Evolutionary conservation across 2,329 filamentous ascomycete species (phyloP), one percentile per base, ranked within the genome.

Genomic region (Penicillium corylophilum): DNA sequence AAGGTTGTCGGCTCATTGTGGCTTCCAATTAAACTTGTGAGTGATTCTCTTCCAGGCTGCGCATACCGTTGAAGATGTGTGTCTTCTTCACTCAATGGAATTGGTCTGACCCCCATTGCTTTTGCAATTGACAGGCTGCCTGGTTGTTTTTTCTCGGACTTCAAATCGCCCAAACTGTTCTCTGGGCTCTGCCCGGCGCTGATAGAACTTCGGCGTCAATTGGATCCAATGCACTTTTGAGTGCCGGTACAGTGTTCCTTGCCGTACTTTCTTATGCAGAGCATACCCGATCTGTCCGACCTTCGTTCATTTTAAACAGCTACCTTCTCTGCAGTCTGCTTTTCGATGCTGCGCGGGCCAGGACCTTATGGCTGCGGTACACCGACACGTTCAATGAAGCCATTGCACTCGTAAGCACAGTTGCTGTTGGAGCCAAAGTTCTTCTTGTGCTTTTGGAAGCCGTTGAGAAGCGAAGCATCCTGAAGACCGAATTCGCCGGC

Each of bases 281-380:
- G 57, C 79, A 81, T 56, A 59, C 66, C 16, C 72, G 71, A 28
- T 74, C 74, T 5, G 64, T 76, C 38, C 66, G 70, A 16, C 78
- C 79, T 2, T 81, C 79, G 0, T 70, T 74, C 29, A 54, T 79
- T n/a, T 63, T 81, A 39, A 75, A 74, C 45, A 44, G 72, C 28
- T 82, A 79, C 57, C 73, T 81, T 2, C 64, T 75, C 18, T 56
- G 75, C 56, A 74, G 76, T 2, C 54, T 76, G 9, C 44, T 78
- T 8, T 74, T 81, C 42, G 77, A 80, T 56, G 65, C 67, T n/a
- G 74, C 73, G 4, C 73, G 73, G 18, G 66, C 71, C 6, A 72
- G 79, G 43, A 81, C 75, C 0, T 54, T 75, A 23, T 77, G 73
- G 72, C 61, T 79, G 10, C 63, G 65, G 5, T 56, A 57, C 5